Conservation (phyloP, 2,329 filamentous ascomycete genomes). For the Rhytidhysteron rufulum region DNA sequence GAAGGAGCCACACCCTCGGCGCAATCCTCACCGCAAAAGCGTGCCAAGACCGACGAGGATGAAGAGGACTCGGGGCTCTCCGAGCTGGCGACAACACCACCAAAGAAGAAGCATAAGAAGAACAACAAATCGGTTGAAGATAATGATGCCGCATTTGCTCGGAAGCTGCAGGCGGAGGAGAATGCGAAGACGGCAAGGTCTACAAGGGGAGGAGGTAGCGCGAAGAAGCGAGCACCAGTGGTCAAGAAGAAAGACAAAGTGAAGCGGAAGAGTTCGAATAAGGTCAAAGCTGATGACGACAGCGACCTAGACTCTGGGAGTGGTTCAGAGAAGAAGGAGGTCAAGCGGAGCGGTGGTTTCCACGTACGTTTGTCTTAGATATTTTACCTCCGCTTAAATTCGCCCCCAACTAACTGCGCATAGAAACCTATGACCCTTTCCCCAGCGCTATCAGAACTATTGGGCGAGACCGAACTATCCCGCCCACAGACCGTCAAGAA, state of each 20-base stretch:
- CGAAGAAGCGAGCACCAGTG: conserved; percentile 50
- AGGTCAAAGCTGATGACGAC: conserved; percentile 73
- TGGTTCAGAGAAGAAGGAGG: conserved; percentile 59
- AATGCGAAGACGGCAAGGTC: conserved; percentile 65
- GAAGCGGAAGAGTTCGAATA: conserved; percentile 71
- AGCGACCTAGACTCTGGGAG: conserved; percentile 67
- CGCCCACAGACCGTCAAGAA: conserved; percentile 94
- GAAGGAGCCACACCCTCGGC: conserved; percentile 17
- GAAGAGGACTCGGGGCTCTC: conserved; percentile 39
- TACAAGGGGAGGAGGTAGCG: conserved; percentile 70
- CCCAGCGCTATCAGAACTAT: conserved; percentile 63
- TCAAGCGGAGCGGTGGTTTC: conserved; percentile 81
- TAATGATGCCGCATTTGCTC: conserved; percentile 82
- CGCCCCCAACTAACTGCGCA: conserved; percentile 30
- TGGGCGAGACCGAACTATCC: conserved; percentile 76
- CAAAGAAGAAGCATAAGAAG: conserved; percentile 60
- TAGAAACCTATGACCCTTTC: conserved; percentile 74
- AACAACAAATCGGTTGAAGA: conserved; percentile 63
- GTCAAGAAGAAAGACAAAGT: conserved; percentile 63
- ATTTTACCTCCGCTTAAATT: too few relatives aligned
- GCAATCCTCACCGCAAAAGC: conserved; percentile 33
- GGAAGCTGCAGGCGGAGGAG: conserved; percentile 86
- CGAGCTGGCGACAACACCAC: conserved; percentile 39
- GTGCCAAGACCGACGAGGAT: conserved; percentile 34
- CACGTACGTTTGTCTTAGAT: conserved; percentile 59